phyloP scores from a whole-genome alignment of 352 stramenopile species.

The Pythium oligandrum region DNA sequence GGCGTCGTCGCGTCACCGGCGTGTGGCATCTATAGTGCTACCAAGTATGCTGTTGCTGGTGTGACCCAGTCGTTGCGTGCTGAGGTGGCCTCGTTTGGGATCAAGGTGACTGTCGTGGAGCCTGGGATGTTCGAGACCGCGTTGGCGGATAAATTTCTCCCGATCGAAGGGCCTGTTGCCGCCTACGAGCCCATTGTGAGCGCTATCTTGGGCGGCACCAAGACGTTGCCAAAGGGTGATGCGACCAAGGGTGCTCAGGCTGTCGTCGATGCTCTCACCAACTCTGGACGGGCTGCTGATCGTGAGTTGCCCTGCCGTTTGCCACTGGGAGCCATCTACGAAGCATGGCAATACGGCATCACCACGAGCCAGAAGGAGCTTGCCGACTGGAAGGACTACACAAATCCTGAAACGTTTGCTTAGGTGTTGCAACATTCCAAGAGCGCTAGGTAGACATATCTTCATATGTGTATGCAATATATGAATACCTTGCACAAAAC shows the following conservation, averaged over 20 bases:
- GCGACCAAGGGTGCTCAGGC: too few species aligned
- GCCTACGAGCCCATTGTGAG: conserved; percentile 4
- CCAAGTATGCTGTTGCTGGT: conserved; percentile 10
- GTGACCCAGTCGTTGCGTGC: conserved; percentile 4
- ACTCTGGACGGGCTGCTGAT: conserved; percentile 8
- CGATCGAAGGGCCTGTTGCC: conserved; percentile 1
- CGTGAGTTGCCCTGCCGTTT: conserved; percentile 1
- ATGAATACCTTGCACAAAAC: too few species aligned
- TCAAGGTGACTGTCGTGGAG: conserved; percentile 8
- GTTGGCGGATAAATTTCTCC: neutral
- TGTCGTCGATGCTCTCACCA: conserved; percentile 18
- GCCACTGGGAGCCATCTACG: too few species aligned
- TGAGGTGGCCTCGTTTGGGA: conserved; percentile 7
- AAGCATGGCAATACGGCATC: too few species aligned
- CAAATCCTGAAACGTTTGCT: too few species aligned
- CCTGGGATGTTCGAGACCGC: conserved; percentile 6
- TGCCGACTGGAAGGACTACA: too few species aligned
- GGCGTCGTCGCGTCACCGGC: conserved; percentile 24
- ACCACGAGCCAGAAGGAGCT: too few species aligned
- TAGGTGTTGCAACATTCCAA: too few species aligned
- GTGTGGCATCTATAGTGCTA: conserved; percentile 25
- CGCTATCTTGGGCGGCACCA: neutral
- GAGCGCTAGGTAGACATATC: too few species aligned
- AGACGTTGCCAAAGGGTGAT: conserved; percentile 10
- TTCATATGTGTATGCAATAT: too few species aligned